Base-by-base conservation (phyloP, 2,329 filamentous ascomycete species). In the Pseudonectria buxi region DNA sequence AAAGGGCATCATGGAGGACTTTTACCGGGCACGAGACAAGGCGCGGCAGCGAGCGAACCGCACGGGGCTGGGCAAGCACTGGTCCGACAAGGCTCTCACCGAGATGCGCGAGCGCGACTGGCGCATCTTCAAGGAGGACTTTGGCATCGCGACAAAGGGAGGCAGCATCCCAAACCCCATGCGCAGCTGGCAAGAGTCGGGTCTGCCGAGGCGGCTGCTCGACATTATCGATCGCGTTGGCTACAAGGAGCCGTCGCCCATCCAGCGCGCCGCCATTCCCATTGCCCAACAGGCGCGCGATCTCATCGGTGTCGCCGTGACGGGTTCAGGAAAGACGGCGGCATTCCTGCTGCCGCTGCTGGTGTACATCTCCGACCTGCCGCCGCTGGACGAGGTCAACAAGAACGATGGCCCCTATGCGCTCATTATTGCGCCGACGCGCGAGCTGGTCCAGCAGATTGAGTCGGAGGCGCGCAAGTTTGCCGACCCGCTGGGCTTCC, bases 41-140 rank as follows among this genome's bases (percentile, higher is more conserved):
- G 78, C 82, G 22, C 83, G 79, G 52, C 83, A 94, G 54, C 78
- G 84, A 44, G 78, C 80, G 10, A 71, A 74, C 41, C 76, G 83
- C 43, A 86, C 82, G 45, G 82, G 81, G 24, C 71, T 94, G 37
- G 89, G 94, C 51, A 89, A 89, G 61, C 88, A 95, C 62, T 98
- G 92, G 92, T 88, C 85, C 36, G 86, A 95, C 57, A 98, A 98
- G 77, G 76, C 74, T 43, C 68, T 96, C 44, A 79, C 85, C 11
- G 86, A 95, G 53, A 98, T 98, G 92, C 85, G 87, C 44, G 89
- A 96, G 64, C 76, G 92, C 58, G 92, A 98, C 63, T 98, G 92
- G 92, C 86, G 92, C 57, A 96, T 98, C 51, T 95, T 98, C 78
- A 98, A 96, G 65, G 92, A 96, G 61, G 89, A 98, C 62, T 96